These are phyloP conservation scores for Sugiyamaella marilandica DNA, from an alignment of 805 yeast species.

Conservation along the genomic window DNA sequence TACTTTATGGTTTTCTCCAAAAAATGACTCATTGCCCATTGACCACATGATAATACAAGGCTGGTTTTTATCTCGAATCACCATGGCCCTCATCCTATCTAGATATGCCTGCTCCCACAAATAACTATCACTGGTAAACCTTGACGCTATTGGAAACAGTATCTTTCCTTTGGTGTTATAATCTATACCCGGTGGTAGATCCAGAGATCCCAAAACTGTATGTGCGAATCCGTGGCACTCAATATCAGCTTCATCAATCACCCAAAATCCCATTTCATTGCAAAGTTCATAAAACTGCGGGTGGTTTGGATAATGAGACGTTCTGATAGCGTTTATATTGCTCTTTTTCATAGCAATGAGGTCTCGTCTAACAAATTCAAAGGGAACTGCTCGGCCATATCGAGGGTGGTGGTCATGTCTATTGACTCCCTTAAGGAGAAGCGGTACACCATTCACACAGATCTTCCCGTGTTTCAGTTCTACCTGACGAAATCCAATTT, in stretches of 20 bases:
- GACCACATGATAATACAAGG: constrained; percentile 37
- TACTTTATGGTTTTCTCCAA: constrained; percentile 30
- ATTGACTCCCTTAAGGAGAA: constrained; percentile 33
- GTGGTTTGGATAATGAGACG: constrained; percentile 35
- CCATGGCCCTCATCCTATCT: constrained; percentile 33
- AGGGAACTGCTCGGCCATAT: constrained; percentile 35
- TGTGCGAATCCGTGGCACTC: constrained; percentile 35
- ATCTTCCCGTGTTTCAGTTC: constrained; percentile 29
- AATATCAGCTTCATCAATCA: constrained; percentile 36
- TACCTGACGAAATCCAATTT: constrained; percentile 32
- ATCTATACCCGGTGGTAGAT: constrained; percentile 11
- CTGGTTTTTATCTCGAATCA: constrained; percentile 33
- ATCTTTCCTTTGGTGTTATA: constrained; percentile 8
- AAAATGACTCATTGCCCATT: constrained; percentile 36
- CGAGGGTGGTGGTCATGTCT: constrained; percentile 36
- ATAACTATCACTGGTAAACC: constrained; percentile 29
- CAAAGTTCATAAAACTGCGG: constrained; percentile 32
- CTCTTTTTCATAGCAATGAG: constrained; percentile 32
- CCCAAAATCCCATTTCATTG: constrained; percentile 33
- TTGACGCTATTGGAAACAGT: constrained; percentile 17
- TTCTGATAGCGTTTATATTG: constrained; percentile 35
- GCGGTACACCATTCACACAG: constrained; percentile 30
- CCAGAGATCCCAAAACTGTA: constrained; percentile 12
- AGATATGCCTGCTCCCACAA: constrained; percentile 34
- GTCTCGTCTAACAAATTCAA: constrained; percentile 31